These are phyloP conservation scores for Tetrapisispora iriomotensis DNA, from an alignment of 805 yeast species.

Conservation along the genomic window DNA sequence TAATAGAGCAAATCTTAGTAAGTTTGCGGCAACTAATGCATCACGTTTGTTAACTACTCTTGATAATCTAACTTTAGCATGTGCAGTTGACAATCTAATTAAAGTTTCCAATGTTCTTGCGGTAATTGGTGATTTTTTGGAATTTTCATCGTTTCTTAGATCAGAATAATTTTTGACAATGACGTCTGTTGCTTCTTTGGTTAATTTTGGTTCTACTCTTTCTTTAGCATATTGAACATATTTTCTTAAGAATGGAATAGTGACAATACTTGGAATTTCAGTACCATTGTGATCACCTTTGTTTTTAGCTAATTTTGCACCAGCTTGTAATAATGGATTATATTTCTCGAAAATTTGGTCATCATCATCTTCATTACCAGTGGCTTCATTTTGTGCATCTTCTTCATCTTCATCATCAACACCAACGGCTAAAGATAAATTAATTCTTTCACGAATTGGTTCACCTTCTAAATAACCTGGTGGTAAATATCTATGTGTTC, in stretches of 20 bases:
- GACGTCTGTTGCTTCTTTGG: constrained; percentile 66
- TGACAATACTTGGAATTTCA: constrained; percentile 40
- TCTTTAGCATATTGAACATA: constrained; percentile 91
- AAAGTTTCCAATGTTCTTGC: constrained; percentile 97
- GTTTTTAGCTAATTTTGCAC: constrained; percentile 42
- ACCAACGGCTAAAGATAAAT: constrained; percentile 74
- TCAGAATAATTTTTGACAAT: constrained; percentile 74
- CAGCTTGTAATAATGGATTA: constrained; percentile 73
- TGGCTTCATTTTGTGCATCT: constrained; percentile 34
- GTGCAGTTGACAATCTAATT: constrained; percentile 91
- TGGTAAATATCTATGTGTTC: constrained; percentile 85
- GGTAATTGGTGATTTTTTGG: constrained; percentile 86
- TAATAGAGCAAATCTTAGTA: constrained; percentile 76
- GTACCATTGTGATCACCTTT: constrained; percentile 28
- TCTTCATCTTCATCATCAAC: constrained; percentile 42
- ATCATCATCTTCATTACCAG: constrained; percentile 35
- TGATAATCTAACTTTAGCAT: constrained; percentile 89
- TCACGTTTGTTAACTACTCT: constrained; percentile 64
- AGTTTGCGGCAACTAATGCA: constrained; percentile 75
- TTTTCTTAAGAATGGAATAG: constrained; percentile 81
- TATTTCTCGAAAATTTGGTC: constrained; percentile 71
- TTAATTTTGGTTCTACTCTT: constrained; percentile 71
- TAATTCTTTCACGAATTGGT: constrained; percentile 73
- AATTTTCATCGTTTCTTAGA: constrained; percentile 72
- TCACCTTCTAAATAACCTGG: constrained; percentile 87